Percentiles rank a stretch among this genome's conserved stretches.
phyloP scores from a whole-genome alignment of 345 rosid genomes.

The Firmiana major region DNA sequence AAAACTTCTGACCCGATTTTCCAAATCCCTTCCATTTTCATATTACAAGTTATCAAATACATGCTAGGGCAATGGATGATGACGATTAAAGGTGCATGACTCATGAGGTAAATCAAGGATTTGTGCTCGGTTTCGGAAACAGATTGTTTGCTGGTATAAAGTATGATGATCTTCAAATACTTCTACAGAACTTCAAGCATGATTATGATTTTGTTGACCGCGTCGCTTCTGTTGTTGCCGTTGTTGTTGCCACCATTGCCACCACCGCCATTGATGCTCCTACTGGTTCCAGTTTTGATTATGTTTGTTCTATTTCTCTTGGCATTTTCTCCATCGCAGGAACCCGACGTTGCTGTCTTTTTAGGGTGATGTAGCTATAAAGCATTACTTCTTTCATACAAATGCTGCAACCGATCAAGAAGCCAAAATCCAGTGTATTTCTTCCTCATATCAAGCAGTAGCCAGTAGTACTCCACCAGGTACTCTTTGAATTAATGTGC shows the following conservation, averaged over 20 bases:
- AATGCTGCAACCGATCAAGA: too few relatives aligned
- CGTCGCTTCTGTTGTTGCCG: neutral
- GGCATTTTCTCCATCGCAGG: neutral
- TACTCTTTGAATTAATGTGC: neutral
- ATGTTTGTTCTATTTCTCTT: neutral
- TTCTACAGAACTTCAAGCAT: neutral
- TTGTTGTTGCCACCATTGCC: neutral
- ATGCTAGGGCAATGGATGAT: neutral
- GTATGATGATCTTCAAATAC: neutral
- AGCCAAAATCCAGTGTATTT: too few relatives aligned
- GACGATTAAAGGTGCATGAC: neutral
- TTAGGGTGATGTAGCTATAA: neutral
- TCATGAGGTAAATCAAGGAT: neutral
- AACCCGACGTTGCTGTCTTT: neutral
- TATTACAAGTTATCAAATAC: neutral
- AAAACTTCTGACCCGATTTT: neutral
- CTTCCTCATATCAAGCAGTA: too few relatives aligned
- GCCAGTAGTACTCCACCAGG: too few relatives aligned
- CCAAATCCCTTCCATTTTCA: too few relatives aligned
- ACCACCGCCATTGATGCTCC: neutral
- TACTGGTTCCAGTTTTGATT: constrained; percentile 1
- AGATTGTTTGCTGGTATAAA: neutral
- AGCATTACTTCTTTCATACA: too few relatives aligned
- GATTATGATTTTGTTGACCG: neutral
- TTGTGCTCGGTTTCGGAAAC: neutral